Evolutionary conservation across 2,329 filamentous ascomycete genomes (phyloP), one percentile per base, ranked within the genome.

Genomic region (Cladophialophora psammophila): DNA sequence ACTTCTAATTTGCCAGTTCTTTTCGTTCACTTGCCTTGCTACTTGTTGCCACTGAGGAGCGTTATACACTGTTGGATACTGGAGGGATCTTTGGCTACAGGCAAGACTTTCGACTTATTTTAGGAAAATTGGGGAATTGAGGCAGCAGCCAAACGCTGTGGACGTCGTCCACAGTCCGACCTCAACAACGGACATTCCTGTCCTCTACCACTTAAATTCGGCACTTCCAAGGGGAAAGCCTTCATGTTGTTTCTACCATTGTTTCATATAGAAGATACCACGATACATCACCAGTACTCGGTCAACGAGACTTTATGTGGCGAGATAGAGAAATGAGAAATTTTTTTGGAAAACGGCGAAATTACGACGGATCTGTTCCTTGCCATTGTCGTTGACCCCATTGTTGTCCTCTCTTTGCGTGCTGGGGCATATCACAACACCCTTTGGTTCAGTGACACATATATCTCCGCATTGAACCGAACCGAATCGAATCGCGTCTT

Each of bases 1-100:
- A 85, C 73, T 85, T 85, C 74, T 85, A 80, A 64, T 36, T 31
- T 26, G 15, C 18, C 18, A 12, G 48, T 26, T 35, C 20, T 36
- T 54, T 20, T 45, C 52, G 55, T 42, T 56, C 42, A 31, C 60
- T 48, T 38, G 42, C 20, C 53, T 35, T 55, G 26, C 18, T 63
- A 26, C 26, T 56, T 31, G 40, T 26, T 63, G 53, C 10, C 1
- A 34, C 34, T 55, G 13, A 38, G 18, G 26, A 48, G 35, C 20
- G 31, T 55, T 63, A 48, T 63, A 53, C 35, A 54, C 45, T 38
- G 35, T 50, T 50, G 45, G 45, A 50, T 50, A 50, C 45, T 31
- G 45, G 45, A 50, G 45, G 45, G 45, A 50, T 12, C 26, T 10
- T 50, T 50, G 45, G 45, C 45, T 26, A 18, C 26, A 50, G 18